Percentiles rank a stretch among this genome's conserved stretches.
These are phyloP conservation scores for Oxyria digyna DNA, from an alignment of 148 eudicot species.

Conservation along the genomic window DNA sequence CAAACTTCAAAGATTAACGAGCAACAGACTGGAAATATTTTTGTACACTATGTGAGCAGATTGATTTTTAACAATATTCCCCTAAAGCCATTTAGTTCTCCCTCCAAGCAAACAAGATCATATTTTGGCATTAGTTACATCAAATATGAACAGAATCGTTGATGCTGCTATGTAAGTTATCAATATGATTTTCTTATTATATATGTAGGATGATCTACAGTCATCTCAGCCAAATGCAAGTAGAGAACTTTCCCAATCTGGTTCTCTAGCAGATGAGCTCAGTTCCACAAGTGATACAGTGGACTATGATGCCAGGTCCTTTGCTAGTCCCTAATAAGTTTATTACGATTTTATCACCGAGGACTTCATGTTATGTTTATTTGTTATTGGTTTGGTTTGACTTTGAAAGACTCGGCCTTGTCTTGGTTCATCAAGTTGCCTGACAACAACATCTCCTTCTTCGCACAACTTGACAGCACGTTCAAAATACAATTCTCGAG, in stretches of 20 bases:
- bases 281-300: slow-evolving; percentile 16
- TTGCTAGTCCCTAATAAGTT: neutral
- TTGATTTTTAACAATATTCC: too few species aligned
- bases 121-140: neutral
- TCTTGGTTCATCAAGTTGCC: too few species aligned
- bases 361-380: neutral
- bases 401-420: too few species aligned
- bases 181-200: slow-evolving; percentile 1
- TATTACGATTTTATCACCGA: neutral
- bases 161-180: neutral
- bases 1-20: too few species aligned
- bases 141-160: neutral
- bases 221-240: slow-evolving; percentile 19
- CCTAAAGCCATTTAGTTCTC: neutral
- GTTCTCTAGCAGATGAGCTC: slow-evolving; percentile 28
- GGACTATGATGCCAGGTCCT: slow-evolving; percentile 45
- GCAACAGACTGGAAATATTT: too few species aligned
- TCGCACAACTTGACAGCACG: too few species aligned
- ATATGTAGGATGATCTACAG: slow-evolving; percentile 47
- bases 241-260: slow-evolving; percentile 25
- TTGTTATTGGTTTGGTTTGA: neutral
- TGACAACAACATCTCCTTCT: too few species aligned
- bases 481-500: too few species aligned
- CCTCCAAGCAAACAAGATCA: neutral
- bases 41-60: too few species aligned